Base-by-base conservation (phyloP, 441 rosid species). In the Aleurites moluccanus region DNA sequence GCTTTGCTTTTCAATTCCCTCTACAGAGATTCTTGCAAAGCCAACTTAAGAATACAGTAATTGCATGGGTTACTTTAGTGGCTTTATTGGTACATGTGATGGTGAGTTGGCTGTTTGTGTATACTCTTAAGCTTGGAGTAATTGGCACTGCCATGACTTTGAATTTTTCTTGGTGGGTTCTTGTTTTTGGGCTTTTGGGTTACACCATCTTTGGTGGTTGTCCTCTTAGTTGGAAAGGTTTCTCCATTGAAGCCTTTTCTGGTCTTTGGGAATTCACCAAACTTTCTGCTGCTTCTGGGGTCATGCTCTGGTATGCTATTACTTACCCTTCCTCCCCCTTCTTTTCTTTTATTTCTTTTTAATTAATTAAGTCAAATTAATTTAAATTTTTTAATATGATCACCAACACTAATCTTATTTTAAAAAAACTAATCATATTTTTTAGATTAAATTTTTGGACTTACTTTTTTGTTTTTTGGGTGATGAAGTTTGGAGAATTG, bases 241-340 rank as follows among this genome's bases (percentile, higher is more conserved):
- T 92, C 81, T 86, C 97, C 70, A 72, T 76, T 20, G 91, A 92
- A 83, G 96, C 98, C n/a, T 89, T 91, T 72, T 81, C 88, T 42
- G 97, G 90, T 11, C 91, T 94, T 11, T 91, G 93, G 97, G 96
- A 94, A 10, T 94, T 94, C 72, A 77, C 82, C 33, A 92, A 88
- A 80, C 93, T 94, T 52, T 94, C 97, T 14, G 84, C 90, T n/a
- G 91, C 98, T 60, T 89, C 97, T 18, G 98, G 98, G 0, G 86
- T 90, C 77, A 93, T 92, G 97, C 90, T 92, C 18, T 90, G 96
- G 98, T 92, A 60, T 18, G 56, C 56, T 18, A 3, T 18, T 4
- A 15, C 3, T 38, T 5, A 18, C 18, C 16, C 23, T 21, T 7
- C 14, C 52, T n/a, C 27, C 47, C 0, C n/a, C 28, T 6, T 18